Base-by-base conservation (phyloP, 2,329 filamentous ascomycete genomes). In the Ilyonectria robusta region DNA sequence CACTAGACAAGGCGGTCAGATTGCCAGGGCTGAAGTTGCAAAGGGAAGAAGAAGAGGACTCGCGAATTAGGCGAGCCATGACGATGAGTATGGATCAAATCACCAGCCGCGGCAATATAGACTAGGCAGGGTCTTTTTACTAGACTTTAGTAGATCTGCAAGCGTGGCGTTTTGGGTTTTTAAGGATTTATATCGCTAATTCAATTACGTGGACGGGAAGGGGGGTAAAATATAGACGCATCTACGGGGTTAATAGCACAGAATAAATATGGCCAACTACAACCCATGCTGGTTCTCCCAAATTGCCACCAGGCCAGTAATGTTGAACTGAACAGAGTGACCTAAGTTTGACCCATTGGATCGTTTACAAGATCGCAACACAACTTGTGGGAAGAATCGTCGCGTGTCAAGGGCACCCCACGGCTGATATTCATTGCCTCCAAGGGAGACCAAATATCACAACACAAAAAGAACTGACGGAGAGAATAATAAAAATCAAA, bases 1-100 rank as follows among this genome's bases (percentile, higher is more conserved):
- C 86, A 3, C 78, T 89, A 66, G 88, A 90, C 71, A 82, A 85
- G 51, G 87, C 87, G 4, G 82, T 87, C 2, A 76, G 82, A 42
- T 68, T 87, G n/a, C 84, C 84, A 0, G 78, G 76, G 0, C 76
- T 80, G 48, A 69, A 76, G 33, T 23, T 79, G 23, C 61, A 68
- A 21, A 70, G 73, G 17, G 77, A 80, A 21, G 79, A 81, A 33
- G 73, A 79, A 50, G 78, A 79, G 54, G 77, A 78, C 46, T 74
- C 65, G 5, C 72, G 62, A 29, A 75, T 78, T 2, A 74, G 75
- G 59, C 66, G 75, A 55, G 71, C 74, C 4, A 78, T 67, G 60
- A 78, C 77, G 0, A 72, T 77, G 70, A 67, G 72, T 11, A 72
- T 77, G 70, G 66, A 73, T 11, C 69, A 70, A 19, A 71, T 78